Evolutionary conservation across 129 eudicot species (phyloP), one percentile per base, ranked within the genome.

Genomic region (Pittosporum tobira): DNA sequence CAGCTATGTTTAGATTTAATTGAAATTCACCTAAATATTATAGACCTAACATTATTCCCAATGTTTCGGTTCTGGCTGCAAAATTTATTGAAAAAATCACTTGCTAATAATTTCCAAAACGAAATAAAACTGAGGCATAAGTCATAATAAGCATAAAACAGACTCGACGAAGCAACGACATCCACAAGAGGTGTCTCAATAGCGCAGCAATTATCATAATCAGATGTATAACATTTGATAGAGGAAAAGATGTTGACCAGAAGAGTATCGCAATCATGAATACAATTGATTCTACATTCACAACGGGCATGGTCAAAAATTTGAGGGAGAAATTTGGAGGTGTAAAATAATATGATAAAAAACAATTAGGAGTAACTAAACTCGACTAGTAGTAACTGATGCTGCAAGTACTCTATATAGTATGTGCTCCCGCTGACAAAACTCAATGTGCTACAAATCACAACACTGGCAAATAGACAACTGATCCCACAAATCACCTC

Each of bases 361-460:
- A 71, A 50, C 62, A 47, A 69, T 25, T 14, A 14, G 43, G 40
- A 40, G 14, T 52, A 54, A 66, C 73, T 77, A 73, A 65, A 55
- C 64, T 59, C 23, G 55, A 52, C 56, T 46, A 59, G 30, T 46
- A 59, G 30, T 11, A 71, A 61, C 66, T 26, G 44, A 67, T 71
- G 57, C 64, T 49, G 40, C 19, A 43, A 60, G 19, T 40, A 47
- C 31, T 52, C 61, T 84, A 65, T 73, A 56, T 57, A 63, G 53
- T 34, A 70, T 73, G 59, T 56, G 53, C 43, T 64, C 77, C 63
- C 62, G 31, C 57, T 38, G 48, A 65, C 79, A 68, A 71, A 84
- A 74, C 24, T 75, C 68, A 59, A 28, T 57, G n/a, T 20, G 56
- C 81, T 75, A 65, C 75, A 73, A 66, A 75, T 68, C 71, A 77